A percentile compares a stretch with the other conserved stretches of the same genome.
These are phyloP conservation scores for Lichtheimia ornata DNA, from an alignment of 371 early-diverging fungal species.

Conservation along the genomic window DNA sequence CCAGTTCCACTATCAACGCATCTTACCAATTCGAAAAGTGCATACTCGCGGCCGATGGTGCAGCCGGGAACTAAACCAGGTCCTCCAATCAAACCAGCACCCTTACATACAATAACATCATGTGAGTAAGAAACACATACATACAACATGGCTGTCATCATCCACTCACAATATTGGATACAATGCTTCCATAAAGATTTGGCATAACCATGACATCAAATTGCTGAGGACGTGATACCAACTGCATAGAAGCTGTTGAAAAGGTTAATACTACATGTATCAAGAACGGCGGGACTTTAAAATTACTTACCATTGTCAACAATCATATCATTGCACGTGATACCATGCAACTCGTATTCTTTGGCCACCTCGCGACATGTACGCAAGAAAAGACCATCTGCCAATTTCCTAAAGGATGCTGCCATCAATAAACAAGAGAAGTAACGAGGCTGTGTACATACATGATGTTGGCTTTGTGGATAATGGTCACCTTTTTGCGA, in stretches of 20 bases:
- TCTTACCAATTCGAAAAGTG: conserved; percentile 92
- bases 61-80: conserved; percentile 94
- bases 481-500: conserved; percentile 96
- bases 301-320: conserved; percentile 83
- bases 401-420: conserved; percentile 74
- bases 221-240: conserved; percentile 95
- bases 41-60: conserved; percentile 94
- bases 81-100: conserved; percentile 94
- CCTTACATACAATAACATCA: conserved; percentile 36
- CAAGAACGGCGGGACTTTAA: too few species aligned
- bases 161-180: conserved; percentile 76
- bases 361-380: conserved; percentile 92
- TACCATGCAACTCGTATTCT: conserved; percentile 85
- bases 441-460: conserved; percentile 20
- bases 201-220: conserved; percentile 98
- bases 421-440: background rate
- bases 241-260: conserved; percentile 77
- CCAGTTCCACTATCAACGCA: background rate
- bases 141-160: background rate
- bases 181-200: conserved; percentile 97
- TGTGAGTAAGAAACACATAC: background rate
- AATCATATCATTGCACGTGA: conserved; percentile 95
- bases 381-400: conserved; percentile 95
- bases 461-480: conserved; percentile 99
- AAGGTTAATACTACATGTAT: too few species aligned